These are phyloP conservation scores for Citrus trifoliata DNA, from an alignment of 345 rosid genomes.

Conservation along the genomic window DNA sequence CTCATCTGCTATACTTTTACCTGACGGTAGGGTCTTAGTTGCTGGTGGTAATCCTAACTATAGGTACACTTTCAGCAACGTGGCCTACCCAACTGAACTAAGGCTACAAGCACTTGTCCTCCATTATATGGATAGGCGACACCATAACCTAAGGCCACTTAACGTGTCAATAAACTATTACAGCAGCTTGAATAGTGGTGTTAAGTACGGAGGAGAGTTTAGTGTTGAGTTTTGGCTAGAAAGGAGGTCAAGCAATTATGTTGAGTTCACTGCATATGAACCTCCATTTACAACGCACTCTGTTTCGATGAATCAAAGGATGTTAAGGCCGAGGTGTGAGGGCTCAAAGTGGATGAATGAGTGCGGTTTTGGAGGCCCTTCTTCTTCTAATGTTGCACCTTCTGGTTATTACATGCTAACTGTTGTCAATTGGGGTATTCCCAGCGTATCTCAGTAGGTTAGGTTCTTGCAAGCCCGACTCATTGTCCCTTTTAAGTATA, in stretches of 20 bases:
- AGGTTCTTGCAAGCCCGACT: constrained; percentile 15
- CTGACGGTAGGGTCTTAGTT: constrained; percentile 47
- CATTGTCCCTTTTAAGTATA: background rate
- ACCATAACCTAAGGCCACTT: constrained; percentile 31
- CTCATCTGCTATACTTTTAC: constrained; percentile 49
- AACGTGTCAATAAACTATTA: constrained; percentile 20
- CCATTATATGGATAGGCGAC: constrained; percentile 34
- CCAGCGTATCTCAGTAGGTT: constrained; percentile 51
- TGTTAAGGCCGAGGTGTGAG: constrained; percentile 33
- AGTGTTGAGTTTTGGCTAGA: constrained; percentile 25
- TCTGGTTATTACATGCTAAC: constrained; percentile 57
- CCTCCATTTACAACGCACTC: constrained; percentile 56
- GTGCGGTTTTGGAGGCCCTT: constrained; percentile 32
- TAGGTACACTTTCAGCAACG: constrained; percentile 34
- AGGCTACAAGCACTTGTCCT: constrained; percentile 51
- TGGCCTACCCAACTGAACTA: constrained; percentile 46
- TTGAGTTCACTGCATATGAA: constrained; percentile 25
- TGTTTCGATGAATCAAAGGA: constrained; percentile 48
- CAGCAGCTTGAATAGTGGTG: constrained; percentile 5
- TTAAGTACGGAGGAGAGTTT: constrained; percentile 21
- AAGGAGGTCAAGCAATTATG: constrained; percentile 10
- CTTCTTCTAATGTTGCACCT: constrained; percentile 42
- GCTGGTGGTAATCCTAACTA: constrained; percentile 57
- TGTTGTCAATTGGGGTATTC: constrained; percentile 46
- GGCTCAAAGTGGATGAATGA: constrained; percentile 15